Conservation (phyloP, 805 yeast species). For the Barnettozyma californica region DNA sequence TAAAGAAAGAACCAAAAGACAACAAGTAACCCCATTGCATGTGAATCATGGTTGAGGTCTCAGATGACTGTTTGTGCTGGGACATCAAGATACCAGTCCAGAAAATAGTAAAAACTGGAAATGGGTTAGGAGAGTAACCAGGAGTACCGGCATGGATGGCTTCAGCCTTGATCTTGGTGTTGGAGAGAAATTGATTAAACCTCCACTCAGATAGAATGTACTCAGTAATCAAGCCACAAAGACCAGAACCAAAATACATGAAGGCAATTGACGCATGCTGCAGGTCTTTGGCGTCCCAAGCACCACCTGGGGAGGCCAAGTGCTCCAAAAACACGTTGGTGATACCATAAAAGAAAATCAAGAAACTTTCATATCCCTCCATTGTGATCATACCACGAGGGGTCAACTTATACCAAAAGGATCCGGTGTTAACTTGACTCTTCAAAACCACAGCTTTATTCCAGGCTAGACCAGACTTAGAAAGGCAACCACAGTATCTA, state of each 20-base stretch:
- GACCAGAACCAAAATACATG: conserved; percentile 86
- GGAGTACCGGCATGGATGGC: conserved; percentile 44
- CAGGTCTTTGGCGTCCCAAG: conserved; percentile 84
- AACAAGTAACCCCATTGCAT: conserved; percentile 89
- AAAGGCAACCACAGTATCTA: conserved; percentile 80
- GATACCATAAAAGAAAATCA: conserved; percentile 82
- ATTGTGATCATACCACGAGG: conserved; percentile 57
- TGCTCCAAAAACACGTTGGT: conserved; percentile 92
- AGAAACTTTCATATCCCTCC: conserved; percentile 77
- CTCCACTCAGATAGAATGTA: conserved; percentile 60
- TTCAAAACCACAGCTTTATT: conserved; percentile 40
- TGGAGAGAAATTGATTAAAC: conserved; percentile 33
- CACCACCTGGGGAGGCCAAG: conserved; percentile 70
- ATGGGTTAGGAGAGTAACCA: conserved; percentile 87
- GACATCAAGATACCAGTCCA: conserved; percentile 98
- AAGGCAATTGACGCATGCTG: conserved; percentile 91
- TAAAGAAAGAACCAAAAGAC: conserved; percentile 74
- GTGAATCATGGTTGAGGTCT: conserved; percentile 73
- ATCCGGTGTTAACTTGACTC: conserved; percentile 23
- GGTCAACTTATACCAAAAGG: conserved; percentile 24
- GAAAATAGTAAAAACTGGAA: conserved; percentile 87
- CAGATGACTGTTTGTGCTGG: conserved; percentile 82
- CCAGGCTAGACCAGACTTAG: conserved; percentile 87
- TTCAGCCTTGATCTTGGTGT: conserved; percentile 24
- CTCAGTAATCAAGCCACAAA: conserved; percentile 85